Conservation (phyloP, 345 rosid genomes). For the Cardamine resedifolia region DNA sequence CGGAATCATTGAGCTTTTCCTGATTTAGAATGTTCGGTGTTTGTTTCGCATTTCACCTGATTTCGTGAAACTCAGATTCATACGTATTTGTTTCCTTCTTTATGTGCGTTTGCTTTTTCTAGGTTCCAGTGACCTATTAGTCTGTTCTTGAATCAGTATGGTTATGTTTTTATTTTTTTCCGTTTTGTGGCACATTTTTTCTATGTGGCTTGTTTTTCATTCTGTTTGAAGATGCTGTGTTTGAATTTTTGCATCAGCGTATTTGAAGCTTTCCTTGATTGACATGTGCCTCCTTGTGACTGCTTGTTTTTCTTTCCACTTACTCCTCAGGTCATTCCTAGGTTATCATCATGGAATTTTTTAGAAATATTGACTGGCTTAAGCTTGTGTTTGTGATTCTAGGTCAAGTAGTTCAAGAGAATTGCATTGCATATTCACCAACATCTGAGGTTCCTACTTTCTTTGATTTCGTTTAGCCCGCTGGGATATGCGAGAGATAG, state of each 20-base stretch:
- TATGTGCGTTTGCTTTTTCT: neutral
- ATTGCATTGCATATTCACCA: slow-evolving; percentile 7
- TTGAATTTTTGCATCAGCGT: slow-evolving; percentile 5
- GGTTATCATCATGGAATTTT: neutral
- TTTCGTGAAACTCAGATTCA: slow-evolving; percentile 20
- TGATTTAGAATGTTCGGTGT: slow-evolving; percentile 3
- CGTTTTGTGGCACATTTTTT: neutral
- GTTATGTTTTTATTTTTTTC: neutral
- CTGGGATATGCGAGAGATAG: slow-evolving; percentile 14
- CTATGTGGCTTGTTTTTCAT: slow-evolving; percentile 15
- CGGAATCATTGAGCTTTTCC: neutral
- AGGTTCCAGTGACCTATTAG: neutral
- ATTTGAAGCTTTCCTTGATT: slow-evolving; percentile 1
- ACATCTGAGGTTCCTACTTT: neutral
- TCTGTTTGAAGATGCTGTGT: neutral
- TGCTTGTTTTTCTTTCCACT: neutral
- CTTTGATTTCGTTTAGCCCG: neutral
- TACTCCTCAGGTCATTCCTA: neutral
- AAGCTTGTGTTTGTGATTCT: slow-evolving; percentile 22
- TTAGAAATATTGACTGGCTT: slow-evolving; percentile 8
- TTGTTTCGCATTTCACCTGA: slow-evolving; percentile 16
- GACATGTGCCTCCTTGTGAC: slow-evolving; percentile 7
- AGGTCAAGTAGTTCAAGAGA: slow-evolving; percentile 23
- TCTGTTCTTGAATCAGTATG: neutral
- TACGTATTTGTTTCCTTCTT: slow-evolving; percentile 6